Base-by-base conservation (phyloP, 2,329 filamentous ascomycete species). In the Hymenoscyphus fraxineus region DNA sequence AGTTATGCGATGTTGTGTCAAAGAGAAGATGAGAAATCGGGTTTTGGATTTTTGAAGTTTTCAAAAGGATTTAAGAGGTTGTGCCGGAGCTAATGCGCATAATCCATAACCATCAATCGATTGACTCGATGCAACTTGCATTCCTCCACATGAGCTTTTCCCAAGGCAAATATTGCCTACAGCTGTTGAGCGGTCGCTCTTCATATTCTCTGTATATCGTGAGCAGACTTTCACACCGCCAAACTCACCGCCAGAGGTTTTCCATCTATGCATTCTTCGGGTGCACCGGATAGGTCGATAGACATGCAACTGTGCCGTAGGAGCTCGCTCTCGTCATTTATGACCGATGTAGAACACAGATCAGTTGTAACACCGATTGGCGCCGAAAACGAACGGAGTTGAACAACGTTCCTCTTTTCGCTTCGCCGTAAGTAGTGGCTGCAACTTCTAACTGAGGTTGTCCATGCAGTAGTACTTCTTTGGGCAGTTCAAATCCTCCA, bases 1-100 rank as follows among this genome's bases (percentile, higher is more conserved):
- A 63, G 41, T 35, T 63, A 5, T 19, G 27, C 12, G 57, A 59
- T 15, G 22, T 63, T 55, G 27, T 63, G 32, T n/a, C 19, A 1
- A 27, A 5, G 19, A 19, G 47, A 27, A 54, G 22, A 2, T 54
- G 47, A 54, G 47, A 22, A 6, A 22, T 12, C 7, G 10, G 3
- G 13, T 54, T 22, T 27, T 27, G 19, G 12, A 54, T 9, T 27
- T 54, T 27, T 54, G 4, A 12, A 15, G 19, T 27, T 13, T 27
- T 54, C 19, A 35, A 35, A 7, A 10, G 9, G 35, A 35, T 6
- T 35, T 35, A 10, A 6, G 6, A 35, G 9, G 35, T 7, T 35
- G 35, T 35, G 35, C 9, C 35, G 35, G 35, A 35, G 35, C 35
- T 35, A 35, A 10, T 35, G 35, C 35, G 35, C 9, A 35, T 35